Base-by-base conservation (phyloP, 2,329 filamentous ascomycete genomes). In the Sporothrix globosa region DNA sequence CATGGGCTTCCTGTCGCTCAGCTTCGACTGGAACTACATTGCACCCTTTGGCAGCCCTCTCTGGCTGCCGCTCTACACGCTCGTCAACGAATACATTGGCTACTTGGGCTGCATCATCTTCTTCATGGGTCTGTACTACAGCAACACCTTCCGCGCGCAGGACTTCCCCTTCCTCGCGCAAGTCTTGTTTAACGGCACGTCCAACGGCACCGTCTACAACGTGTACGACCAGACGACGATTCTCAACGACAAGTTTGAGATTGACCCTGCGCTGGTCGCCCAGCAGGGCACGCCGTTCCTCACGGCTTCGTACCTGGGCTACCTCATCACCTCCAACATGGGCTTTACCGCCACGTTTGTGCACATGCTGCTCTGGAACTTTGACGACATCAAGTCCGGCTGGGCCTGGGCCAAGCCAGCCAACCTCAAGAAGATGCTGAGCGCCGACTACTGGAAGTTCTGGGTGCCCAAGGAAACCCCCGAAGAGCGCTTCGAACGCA, bases 291-390 rank as follows among this genome's bases (percentile, higher is more conserved):
- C 82, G 6, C 83, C 84, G 0, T 83, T 76, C 66, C 75, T 85
- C 34, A 77, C 83, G 10, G 75, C 79, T 0, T 76, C 79, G n/a
- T 78, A 84, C 70, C 75, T 79, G 14, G 70, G 77, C 7, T 80
- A 82, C 70, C 75, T 84, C 17, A 76, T 85, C 44, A 79, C 79
- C 1, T 78, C 79, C 4, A 85, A 85, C 72, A 78, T 83, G 73
- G 82, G 79, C 3, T 77, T 83, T 30, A 84, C 83, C 3, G 83
- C 84, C 2, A 80, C 81, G 0, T 76, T 86, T 21, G 77, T 80
- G 2, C 81, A 85, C 72, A 68, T 74, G 69, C 54, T 72, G 14
- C 71, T 74, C 14, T 74, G 69, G 69, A 72, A 74, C 61, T 73
- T 66, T 61, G 69, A 73, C 44, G 73, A 73, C 46, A 48, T 74